Percentiles rank a stretch among this genome's conserved stretches.
Evolutionary conservation across 1,139 yeast genomes (phyloP).

Genomic region (Magnusiomyces suaveolens): DNA sequence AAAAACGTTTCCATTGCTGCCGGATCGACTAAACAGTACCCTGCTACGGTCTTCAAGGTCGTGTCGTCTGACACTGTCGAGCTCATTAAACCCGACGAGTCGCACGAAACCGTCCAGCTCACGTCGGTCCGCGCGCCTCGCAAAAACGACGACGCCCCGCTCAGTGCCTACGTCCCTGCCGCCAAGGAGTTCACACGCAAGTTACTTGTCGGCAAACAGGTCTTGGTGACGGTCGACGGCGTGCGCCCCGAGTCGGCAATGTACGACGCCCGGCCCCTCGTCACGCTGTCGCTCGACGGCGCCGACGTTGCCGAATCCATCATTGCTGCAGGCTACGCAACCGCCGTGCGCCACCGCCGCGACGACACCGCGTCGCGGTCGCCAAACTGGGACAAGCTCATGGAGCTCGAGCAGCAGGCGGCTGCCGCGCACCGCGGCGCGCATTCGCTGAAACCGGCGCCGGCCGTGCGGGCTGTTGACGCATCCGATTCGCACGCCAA

Average conservation of each 20-base stretch:
- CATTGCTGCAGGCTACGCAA: constrained; percentile 59
- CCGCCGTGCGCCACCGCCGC: constrained; percentile 70
- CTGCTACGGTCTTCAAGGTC: constrained; percentile 50
- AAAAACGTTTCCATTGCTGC: constrained; percentile 32
- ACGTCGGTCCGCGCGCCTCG: constrained; percentile 70
- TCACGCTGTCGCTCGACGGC: constrained; percentile 42
- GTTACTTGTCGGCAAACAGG: constrained; percentile 60
- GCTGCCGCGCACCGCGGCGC: constrained; percentile 52
- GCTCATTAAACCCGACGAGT: constrained; percentile 40
- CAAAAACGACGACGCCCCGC: constrained; percentile 43
- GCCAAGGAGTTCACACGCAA: constrained; percentile 69
- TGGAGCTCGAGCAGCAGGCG: constrained; percentile 61
- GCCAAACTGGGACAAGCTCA: constrained; percentile 63
- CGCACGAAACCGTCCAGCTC: constrained; percentile 50
- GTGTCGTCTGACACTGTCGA: constrained; percentile 61
- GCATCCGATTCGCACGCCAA: constrained; percentile 67
- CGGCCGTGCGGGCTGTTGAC: constrained; percentile 57
- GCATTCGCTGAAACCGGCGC: constrained; percentile 48
- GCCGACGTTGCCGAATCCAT: constrained; percentile 52
- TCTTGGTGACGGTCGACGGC: constrained; percentile 52
- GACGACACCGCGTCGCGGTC: constrained; percentile 56
- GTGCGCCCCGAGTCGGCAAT: constrained; percentile 55
- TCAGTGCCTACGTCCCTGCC: constrained; percentile 50
- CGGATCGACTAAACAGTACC: constrained; percentile 38
- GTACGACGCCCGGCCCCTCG: constrained; percentile 57